phyloP scores from a whole-genome alignment of 73 alveolate genomes.

The Vitrella brassicaformis region DNA sequence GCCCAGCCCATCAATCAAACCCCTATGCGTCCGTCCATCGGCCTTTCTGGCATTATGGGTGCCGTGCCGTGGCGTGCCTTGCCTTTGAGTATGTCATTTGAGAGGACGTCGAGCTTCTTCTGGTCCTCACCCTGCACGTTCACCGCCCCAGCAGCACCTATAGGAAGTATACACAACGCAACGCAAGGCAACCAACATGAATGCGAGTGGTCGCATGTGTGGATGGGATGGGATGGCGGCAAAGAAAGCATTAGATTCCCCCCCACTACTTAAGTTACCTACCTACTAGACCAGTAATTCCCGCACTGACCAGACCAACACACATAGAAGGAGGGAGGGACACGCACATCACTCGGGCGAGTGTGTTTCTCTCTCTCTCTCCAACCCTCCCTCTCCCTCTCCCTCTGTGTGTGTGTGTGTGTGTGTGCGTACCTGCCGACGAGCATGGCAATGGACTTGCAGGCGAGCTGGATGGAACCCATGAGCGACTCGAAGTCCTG shows the following conservation, averaged over 20 bases:
- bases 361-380: constrained; percentile 22
- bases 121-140: constrained; percentile 15
- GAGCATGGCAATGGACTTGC: neutral
- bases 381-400: no score
- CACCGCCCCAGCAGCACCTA: neutral
- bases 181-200: neutral
- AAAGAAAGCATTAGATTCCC: no score
- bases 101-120: constrained; percentile 35
- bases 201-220: no score
- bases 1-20: neutral
- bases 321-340: neutral
- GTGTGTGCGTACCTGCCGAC: constrained; percentile 22
- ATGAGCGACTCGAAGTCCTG: neutral
- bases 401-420: no score
- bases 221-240: no score
- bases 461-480: neutral
- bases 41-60: neutral
- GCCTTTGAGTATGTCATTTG: constrained; percentile 31
- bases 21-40: neutral
- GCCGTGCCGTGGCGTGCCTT: neutral
- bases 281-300: no score
- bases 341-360: constrained; percentile 16
- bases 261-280: no score
- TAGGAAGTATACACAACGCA: neutral
- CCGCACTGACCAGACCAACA: no score